Base-by-base conservation (phyloP, 495 filamentous ascomycete species). In the Penicillium cinerascens region DNA sequence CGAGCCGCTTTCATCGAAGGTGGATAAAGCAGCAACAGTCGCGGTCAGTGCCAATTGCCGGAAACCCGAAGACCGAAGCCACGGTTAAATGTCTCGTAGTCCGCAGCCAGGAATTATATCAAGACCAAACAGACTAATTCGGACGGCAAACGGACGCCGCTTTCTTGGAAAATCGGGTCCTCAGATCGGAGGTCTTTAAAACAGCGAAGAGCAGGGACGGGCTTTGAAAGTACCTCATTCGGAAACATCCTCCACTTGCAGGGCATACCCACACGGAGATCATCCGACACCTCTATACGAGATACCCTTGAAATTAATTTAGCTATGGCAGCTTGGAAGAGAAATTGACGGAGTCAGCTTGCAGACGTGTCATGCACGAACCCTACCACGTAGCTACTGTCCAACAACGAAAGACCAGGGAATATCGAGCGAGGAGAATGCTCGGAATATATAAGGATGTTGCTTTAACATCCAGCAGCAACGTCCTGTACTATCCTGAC, bases 261-360 rank as follows among this genome's bases (percentile, higher is more conserved):
- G 37, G 7, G 26, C 21, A 43, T 25, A 7, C 21, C 21, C 0
- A 16, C 21, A 1, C 4, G 9, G 21, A n/a, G 13, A 43, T 43
- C 11, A 4, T 11, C 10, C 41, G 22, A 22, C 20, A 43, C 11
- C 41, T 25, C 41, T 5, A 13, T 4, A 21, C 13, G 5, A 43
- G 9, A 20, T 3, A 25, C 20, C 20, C 36, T 29, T 2, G 26
- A 9, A 6, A 6, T 29, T 4, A 29, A 8, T 29, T 33, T 16
- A 39, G 10, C 18, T 20, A 17, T 39, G 10, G 37, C n/a, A 17
- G 41, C 20, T 25, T 3, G 17, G 3, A 21, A n/a, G 13, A 43
- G 13, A 38, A 27, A 15, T 17, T 37, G 18, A 22, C 33, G 21
- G 22, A 33, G 47, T 51, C 49, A 51, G 49, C 49, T 17, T 51